These are phyloP conservation scores for Vitis amurensis DNA, from an alignment of 164 flowering plant genomes.

Conservation along the genomic window DNA sequence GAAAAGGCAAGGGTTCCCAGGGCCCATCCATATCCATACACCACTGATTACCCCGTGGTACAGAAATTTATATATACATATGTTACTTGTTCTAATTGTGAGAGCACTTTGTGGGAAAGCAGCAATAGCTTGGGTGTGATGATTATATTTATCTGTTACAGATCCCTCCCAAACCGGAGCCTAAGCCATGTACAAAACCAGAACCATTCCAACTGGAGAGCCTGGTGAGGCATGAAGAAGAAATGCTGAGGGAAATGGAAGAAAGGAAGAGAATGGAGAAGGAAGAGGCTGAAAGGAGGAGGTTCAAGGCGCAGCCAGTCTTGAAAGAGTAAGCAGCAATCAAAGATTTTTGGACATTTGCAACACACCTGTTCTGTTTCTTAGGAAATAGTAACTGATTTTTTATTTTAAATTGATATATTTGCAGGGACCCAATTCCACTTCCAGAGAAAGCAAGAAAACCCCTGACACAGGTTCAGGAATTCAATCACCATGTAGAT, in stretches of 20 bases:
- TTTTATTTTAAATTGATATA: background rate
- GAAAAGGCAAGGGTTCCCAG: constrained; percentile 79
- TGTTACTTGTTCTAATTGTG: background rate
- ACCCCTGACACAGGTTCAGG: constrained; percentile 85
- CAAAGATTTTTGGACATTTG: background rate
- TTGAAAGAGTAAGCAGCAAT: constrained; percentile 66
- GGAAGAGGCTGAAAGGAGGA: constrained; percentile 76
- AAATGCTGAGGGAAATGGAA: constrained; percentile 81
- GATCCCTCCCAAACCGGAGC: constrained; percentile 95
- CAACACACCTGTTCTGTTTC: background rate
- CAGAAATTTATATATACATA: background rate
- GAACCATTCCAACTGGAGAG: constrained; percentile 94
- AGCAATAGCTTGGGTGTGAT: background rate
- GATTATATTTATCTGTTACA: constrained; percentile 18
- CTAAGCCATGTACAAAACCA: constrained; percentile 78
- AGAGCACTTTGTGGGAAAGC: background rate
- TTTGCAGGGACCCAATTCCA: constrained; percentile 91
- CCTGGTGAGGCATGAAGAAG: constrained; percentile 89
- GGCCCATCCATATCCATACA: constrained; percentile 93
- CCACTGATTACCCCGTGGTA: constrained; percentile 97
- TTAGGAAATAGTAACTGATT: background rate
- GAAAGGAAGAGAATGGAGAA: constrained; percentile 67
- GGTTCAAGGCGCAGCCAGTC: constrained; percentile 82
- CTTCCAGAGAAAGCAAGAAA: constrained; percentile 74
- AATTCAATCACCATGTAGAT: constrained; percentile 67